Evolutionary conservation across 2,329 filamentous ascomycete genomes (phyloP), one percentile per base, ranked within the genome.

Genomic region (Didymella pinodella): DNA sequence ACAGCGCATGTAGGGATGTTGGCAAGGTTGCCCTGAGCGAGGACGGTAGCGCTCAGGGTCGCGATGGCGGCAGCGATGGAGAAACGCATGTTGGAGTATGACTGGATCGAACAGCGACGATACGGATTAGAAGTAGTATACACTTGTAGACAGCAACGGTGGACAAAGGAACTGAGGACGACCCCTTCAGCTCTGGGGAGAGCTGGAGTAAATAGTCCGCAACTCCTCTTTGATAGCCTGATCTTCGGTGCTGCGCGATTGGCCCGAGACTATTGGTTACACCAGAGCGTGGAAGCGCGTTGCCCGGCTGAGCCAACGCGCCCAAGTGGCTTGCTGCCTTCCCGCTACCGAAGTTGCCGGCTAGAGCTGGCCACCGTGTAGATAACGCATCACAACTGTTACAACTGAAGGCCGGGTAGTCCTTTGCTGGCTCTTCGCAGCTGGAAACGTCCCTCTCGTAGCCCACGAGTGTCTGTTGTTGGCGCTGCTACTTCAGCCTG

Each of bases 1-100:
- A 68, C 65, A 45, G 72, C 73, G 50, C 74, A 76, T n/a, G 55
- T 31, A 8, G 74, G 73, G 34, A 75, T 62, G 20, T 67, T 54
- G 40, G 64, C 61, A 28, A 69, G 54, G 28, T 63, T 56, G 26
- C 57, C 53, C 54, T 75, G 73, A 8, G 67, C 72, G 22, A 69
- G 32, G 28, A 61, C 71, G 20, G 66, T 54, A 41, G 69, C 64
- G 63, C 68, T 68, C 56, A 71, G 62, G 25, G 65, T 62, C 48
- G 71, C 64, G 51, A 72, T 29, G 10, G 63, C 51, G 28, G 69
- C 67, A 52, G 71, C 8, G 12, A 65, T 56, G n/a, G 67, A 69
- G 65, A 68, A 64, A 36, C 66, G 73, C 73, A 75, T 75, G 16
- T 29, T 68, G 55, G 22, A 32, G 7, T 46, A 10, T 22, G 26